phyloP scores from a whole-genome alignment of 2,329 filamentous ascomycete species.

The Fusarium avenaceum region DNA sequence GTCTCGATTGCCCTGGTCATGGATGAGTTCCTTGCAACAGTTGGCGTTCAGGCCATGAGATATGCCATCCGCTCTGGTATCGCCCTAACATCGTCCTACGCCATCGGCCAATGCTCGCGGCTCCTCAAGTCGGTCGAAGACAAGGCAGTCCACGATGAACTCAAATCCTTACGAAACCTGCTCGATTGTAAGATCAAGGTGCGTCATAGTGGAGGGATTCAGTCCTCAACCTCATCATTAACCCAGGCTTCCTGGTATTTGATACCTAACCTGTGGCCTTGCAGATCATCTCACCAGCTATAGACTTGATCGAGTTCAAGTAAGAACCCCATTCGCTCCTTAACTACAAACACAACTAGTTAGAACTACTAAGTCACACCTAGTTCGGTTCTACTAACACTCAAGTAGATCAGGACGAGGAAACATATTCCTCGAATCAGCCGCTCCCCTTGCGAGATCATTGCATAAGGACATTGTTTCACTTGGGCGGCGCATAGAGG shows the following conservation, averaged over 20 bases:
- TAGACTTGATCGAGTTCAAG: conserved; percentile 94
- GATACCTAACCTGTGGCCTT: conserved; percentile 18
- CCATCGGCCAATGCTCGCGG: conserved; percentile 83
- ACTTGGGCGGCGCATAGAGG: conserved; percentile 80
- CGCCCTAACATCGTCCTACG: conserved; percentile 85
- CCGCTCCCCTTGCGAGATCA: conserved; percentile 83
- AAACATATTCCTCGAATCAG: conserved; percentile 79
- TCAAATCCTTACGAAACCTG: conserved; percentile 77
- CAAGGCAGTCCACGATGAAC: conserved; percentile 74
- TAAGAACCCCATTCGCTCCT: conserved; percentile 54
- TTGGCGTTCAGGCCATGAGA: conserved; percentile 82
- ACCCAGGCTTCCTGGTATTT: conserved; percentile 1
- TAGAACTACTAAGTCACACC: background rate
- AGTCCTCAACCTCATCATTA: background rate
- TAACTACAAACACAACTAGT: conserved; percentile 26
- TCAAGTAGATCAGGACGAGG: conserved; percentile 63
- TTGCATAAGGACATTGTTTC: conserved; percentile 86
- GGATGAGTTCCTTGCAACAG: conserved; percentile 72
- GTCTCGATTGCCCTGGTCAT: conserved; percentile 61
- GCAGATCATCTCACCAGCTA: conserved; percentile 87
- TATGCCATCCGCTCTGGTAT: conserved; percentile 92
- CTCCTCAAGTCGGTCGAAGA: conserved; percentile 84
- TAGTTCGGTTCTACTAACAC: conserved; percentile 27
- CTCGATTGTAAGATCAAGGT: conserved; percentile 89
- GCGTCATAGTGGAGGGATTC: conserved; percentile 1